Percentiles rank a stretch among this genome's conserved stretches.
Conservation (phyloP, 2,329 filamentous ascomycete genomes). For the Aspergillus alliaceus region DNA sequence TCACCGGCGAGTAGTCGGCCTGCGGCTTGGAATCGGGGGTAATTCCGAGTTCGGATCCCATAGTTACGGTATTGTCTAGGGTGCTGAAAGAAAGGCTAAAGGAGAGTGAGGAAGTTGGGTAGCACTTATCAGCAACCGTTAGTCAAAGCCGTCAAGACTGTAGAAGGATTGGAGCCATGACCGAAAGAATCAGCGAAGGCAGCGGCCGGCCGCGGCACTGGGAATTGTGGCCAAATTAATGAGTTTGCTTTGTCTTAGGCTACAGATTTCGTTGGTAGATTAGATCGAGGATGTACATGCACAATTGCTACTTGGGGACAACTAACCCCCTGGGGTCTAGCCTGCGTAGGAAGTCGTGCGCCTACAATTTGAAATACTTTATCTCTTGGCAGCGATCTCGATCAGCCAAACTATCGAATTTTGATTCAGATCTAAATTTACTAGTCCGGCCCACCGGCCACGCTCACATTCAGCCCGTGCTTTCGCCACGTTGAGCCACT, state of each 20-base stretch:
- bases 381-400: neutral
- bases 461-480: no score
- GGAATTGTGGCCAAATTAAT: neutral
- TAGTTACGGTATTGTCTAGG: slow-evolving; percentile 12
- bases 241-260: neutral
- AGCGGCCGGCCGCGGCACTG: neutral
- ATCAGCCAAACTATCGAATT: neutral
- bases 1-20: slow-evolving; percentile 21
- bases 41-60: slow-evolving; percentile 33
- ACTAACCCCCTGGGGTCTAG: neutral
- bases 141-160: neutral
- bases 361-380: neutral
- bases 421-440: neutral
- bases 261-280: neutral
- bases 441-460: no score
- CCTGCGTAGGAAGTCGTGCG: neutral
- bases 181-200: neutral
- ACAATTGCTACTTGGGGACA: neutral
- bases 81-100: slow-evolving; percentile 6
- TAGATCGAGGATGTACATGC: neutral
- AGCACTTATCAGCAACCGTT: neutral
- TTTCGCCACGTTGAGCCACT: no score
- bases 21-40: slow-evolving; percentile 26
- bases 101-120: slow-evolving; percentile 10
- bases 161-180: neutral